Percentiles rank a stretch among this genome's conserved stretches.
Evolutionary conservation across 306 rosid genomes (phyloP).

Genomic region (Carpinus viminea): DNA sequence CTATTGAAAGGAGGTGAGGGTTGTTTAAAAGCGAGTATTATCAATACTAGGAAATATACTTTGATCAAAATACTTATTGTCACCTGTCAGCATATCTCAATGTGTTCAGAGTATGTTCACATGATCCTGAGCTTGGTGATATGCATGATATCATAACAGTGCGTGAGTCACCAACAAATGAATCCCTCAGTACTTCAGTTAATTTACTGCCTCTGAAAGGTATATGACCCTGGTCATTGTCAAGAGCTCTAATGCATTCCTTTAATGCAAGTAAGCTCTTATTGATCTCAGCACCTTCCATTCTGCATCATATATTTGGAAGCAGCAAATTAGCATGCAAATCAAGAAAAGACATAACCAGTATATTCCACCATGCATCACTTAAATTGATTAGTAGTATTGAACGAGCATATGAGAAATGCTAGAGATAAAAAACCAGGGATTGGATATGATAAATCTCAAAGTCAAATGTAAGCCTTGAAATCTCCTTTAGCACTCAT

Average conservation of each 20-base stretch:
- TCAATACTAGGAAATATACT: slow-evolving; percentile 21
- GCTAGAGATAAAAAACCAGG: slow-evolving; percentile 6
- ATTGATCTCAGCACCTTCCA: slow-evolving; percentile 99
- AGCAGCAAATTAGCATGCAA: slow-evolving; percentile 24
- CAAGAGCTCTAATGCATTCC: slow-evolving; percentile 99
- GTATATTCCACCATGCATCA: neutral
- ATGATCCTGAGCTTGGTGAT: slow-evolving; percentile 97
- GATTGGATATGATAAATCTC: neutral
- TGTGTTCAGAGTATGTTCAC: slow-evolving; percentile 96
- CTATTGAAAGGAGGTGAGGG: slow-evolving; percentile 3
- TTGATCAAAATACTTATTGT: neutral
- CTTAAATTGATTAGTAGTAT: neutral
- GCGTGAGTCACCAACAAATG: slow-evolving; percentile 94
- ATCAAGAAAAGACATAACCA: slow-evolving; percentile 19
- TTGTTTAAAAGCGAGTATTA: slow-evolving; percentile 11
- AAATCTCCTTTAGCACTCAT: neutral
- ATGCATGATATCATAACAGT: slow-evolving; percentile 99
- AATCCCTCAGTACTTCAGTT: slow-evolving; percentile 98
- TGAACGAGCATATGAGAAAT: slow-evolving; percentile 5
- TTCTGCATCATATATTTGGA: slow-evolving; percentile 59
- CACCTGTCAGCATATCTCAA: slow-evolving; percentile 99
- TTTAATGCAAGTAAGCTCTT: slow-evolving; percentile 98
- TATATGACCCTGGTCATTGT: slow-evolving; percentile 97
- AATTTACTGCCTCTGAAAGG: slow-evolving; percentile 99
- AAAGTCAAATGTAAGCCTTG: neutral